A percentile compares a stretch with the other conserved stretches of the same genome.
phyloP scores from a whole-genome alignment of 345 rosid species.

The Jatropha curcas region DNA sequence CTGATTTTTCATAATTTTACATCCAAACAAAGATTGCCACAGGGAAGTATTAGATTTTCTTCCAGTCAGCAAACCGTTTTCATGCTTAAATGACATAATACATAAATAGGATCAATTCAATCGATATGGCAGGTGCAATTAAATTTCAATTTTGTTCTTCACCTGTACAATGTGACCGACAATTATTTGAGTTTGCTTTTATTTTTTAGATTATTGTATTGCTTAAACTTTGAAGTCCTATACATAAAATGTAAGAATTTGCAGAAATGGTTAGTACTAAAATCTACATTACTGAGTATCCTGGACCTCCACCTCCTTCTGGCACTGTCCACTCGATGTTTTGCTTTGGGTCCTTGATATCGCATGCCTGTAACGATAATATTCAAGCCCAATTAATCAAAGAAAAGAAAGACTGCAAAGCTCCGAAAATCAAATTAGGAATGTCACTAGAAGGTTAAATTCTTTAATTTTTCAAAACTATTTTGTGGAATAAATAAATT shows the following conservation, averaged over 20 bases:
- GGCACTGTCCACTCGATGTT: constrained; percentile 95
- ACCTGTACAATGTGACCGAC: not conserved
- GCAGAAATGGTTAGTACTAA: not conserved
- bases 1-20: too few species aligned
- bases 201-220: not conserved
- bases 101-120: too few species aligned
- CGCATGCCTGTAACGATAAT: constrained; percentile 65
- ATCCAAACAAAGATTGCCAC: too few species aligned
- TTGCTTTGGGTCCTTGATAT: constrained; percentile 92
- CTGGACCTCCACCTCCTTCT: constrained; percentile 96
- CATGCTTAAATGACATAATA: too few species aligned
- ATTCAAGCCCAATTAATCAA: not conserved
- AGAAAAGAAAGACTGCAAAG: not conserved
- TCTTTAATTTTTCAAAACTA: not conserved
- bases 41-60: too few species aligned
- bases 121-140: not conserved
- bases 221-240: not conserved
- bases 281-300: constrained; percentile 74
- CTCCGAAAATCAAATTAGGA: not conserved
- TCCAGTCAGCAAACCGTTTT: too few species aligned
- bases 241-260: not conserved
- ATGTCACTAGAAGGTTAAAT: not conserved
- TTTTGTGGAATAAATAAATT: too few species aligned
- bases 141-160: too few species aligned
- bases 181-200: not conserved